Base-by-base conservation (phyloP, 2,329 filamentous ascomycete genomes). In the Aspergillus quadricinctus region DNA sequence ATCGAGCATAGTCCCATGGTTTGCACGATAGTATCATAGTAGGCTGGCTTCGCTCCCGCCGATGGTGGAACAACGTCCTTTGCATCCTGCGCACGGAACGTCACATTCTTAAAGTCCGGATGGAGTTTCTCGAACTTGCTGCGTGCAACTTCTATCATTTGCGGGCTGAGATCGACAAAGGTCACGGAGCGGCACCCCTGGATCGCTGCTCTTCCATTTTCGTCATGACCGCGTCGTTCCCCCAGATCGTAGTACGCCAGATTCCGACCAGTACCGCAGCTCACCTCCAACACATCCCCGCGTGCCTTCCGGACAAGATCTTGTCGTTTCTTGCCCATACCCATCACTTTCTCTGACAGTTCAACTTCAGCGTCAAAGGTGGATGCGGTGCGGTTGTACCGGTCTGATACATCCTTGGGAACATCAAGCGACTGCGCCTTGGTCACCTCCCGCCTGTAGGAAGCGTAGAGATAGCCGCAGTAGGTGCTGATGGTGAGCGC, bases 1-100 rank as follows among this genome's bases (percentile, higher is more conserved):
- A 75, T 77, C 49, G 78, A 80, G 63, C 79, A 81, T 4, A 81
- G 61, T 2, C 78, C 78, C 77, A 81, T 80, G 2, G 78, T 80
- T 63, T 80, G 76, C 37, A 81, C 65, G 45, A 81, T 67, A 0
- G 77, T 79, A 64, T 80, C 78, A 60, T 74, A 80, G 46, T 72
- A 69, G 1, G 51, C 53, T 29, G 45, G 48, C 37, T 49, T 43
- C 27, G 28, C 48, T 43, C 50, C 45, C 48, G 49, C 23, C 40
- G 53, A 29, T 11, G 61, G 43, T 28, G 64, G 57, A 49, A 60
- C 57, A 21, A 72, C 68, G 4, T 69, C 61, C 45, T 65, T 67
- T 3, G 74, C 75, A 61, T 76, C 70, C 57, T 73, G 69, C 9
- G 64, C 67, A 4, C 65, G 64, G 46, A 78, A 78, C 0, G 56